These are phyloP conservation scores for Hylodesmum podocarpum DNA, from an alignment of 306 rosid genomes.

Conservation along the genomic window DNA sequence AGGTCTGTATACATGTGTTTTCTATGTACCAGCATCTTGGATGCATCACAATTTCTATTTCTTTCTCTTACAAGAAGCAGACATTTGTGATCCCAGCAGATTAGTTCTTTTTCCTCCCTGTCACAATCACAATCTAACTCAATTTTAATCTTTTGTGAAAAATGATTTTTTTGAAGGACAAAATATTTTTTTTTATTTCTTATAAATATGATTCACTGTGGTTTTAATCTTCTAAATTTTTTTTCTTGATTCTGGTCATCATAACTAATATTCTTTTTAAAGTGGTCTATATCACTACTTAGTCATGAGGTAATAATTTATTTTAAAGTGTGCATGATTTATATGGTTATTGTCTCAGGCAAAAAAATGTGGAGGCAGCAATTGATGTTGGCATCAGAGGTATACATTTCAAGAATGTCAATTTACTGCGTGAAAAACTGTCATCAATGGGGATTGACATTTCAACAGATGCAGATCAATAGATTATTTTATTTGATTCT, in stretches of 20 bases:
- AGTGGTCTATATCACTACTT: background rate
- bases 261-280: background rate
- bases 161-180: background rate
- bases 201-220: background rate
- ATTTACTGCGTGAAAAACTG: conserved; percentile 56
- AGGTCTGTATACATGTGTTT: background rate
- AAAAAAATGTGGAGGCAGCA: conserved; percentile 77
- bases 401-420: conserved; percentile 64
- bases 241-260: background rate
- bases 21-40: background rate
- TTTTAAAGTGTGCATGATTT: background rate
- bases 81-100: background rate
- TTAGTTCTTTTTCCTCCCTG: background rate
- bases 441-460: conserved; percentile 56
- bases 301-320: background rate
- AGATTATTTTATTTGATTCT: conserved; percentile 12
- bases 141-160: background rate
- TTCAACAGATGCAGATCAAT: conserved; percentile 31
- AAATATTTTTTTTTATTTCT: background rate
- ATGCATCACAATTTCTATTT: background rate
- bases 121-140: too few relatives aligned
- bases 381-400: conserved; percentile 69
- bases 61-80: background rate
- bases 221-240: background rate
- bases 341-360: conserved; percentile 41